Percentiles rank a stretch among this genome's conserved stretches.
Evolutionary conservation across 2,329 filamentous ascomycete genomes (phyloP).

Genomic region (Sporothrix brasiliensis): DNA sequence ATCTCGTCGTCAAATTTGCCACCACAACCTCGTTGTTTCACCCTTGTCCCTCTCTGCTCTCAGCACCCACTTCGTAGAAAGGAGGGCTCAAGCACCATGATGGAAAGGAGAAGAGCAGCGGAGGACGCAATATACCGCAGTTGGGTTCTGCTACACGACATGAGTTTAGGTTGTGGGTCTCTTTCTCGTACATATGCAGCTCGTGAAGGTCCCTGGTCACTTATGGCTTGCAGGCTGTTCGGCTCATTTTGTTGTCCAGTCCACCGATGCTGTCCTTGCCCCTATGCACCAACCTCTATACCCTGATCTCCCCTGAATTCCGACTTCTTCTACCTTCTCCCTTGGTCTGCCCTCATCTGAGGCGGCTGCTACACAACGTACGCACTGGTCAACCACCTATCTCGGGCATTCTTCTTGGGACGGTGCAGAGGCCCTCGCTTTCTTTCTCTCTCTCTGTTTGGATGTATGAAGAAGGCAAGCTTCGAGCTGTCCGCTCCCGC

Average conservation of each 20-base stretch:
- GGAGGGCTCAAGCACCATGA: neutral
- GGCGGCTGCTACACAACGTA: conserved; percentile 20
- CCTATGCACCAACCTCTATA: neutral
- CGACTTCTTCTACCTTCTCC: neutral
- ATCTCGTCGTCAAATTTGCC: neutral
- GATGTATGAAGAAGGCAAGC: neutral
- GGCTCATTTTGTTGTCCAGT: neutral
- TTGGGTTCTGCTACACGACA: conserved; percentile 26
- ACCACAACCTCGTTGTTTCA: neutral
- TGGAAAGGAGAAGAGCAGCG: conserved; percentile 15
- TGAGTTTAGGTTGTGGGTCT: conserved; percentile 23
- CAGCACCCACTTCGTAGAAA: too few species aligned
- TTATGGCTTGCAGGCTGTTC: neutral
- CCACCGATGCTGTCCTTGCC: too few species aligned
- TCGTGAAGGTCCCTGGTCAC: conserved; percentile 6
- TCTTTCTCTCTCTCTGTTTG: neutral
- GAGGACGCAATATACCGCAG: conserved; percentile 2
- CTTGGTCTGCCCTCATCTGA: conserved; percentile 1
- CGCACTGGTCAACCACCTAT: neutral
- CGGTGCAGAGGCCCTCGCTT: neutral
- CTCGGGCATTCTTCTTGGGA: conserved; percentile 22
- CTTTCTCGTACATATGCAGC: conserved; percentile 8
- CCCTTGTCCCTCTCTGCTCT: neutral
- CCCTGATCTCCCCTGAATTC: conserved; percentile 1
- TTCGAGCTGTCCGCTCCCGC: neutral